Evolutionary conservation across 2,329 filamentous ascomycete species (phyloP), one percentile per base, ranked within the genome.

Genomic region (Zalaria obscura): DNA sequence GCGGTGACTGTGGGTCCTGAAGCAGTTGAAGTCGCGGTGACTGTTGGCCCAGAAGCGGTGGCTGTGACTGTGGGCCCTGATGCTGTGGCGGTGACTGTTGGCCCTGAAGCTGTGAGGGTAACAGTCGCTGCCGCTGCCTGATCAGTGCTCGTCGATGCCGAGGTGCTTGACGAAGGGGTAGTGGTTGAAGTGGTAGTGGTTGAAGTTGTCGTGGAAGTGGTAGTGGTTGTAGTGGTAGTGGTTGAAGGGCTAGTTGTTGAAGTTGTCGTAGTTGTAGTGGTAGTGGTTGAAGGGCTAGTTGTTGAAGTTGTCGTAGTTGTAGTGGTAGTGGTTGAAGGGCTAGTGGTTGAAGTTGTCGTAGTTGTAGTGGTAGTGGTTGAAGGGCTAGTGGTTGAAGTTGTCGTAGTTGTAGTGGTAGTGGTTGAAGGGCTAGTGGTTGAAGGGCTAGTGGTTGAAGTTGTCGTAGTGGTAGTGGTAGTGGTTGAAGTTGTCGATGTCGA

Each of bases 341-440:
- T 35, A 4, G 39, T 35, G n/a, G 39, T 40, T 34, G 38, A 28
- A n/a, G 38, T 40, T 18, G 38, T 40, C 8, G 38, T 40, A 5
- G 38, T 34, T 9, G 38, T 40, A 4, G 38, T 40, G 8, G 38
- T 40, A 3, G 38, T 40, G 25, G 38, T 33, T 25, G 38, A 33
- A n/a, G 28, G 11, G 9, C 26, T 40, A 9, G 38, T 33, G 29
- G 38, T 40, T 27, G 26, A 32, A 8, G 38, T 40, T 18, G 18
- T 18, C n/a, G 36, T 38, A n/a, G 36, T 25, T 27, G 36, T 25
- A 10, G 11, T 38, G 10, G 36, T 25, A 28, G 18, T 18, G 18
- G 18, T 18, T 18, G 18, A 18, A 18, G 18, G 25, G 27, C 9
- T 36, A n/a, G 25, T 27, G 34, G 11, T 26, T 11, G 40, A 26